A percentile compares a stretch with the other conserved stretches of the same genome.
phyloP scores from a whole-genome alignment of 306 rosid species.

The Corylus avellana region DNA sequence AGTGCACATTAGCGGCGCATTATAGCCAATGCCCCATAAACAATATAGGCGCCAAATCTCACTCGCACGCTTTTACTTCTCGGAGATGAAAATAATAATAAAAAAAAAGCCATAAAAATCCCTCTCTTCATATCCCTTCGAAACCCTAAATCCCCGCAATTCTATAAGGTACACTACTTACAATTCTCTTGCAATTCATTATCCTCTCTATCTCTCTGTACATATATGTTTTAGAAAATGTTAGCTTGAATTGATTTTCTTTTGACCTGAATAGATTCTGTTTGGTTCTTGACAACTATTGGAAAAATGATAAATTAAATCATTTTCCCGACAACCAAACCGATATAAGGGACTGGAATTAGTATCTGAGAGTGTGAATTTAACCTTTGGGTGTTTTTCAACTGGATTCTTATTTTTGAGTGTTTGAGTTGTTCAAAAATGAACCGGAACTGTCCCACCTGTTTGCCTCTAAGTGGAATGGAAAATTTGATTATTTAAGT shows the following conservation, averaged over 20 bases:
- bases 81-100: not conserved
- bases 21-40: not conserved
- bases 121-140: not conserved
- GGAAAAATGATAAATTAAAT: not conserved
- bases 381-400: not conserved
- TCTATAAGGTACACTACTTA: slow-evolving; percentile 25
- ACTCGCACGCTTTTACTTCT: not conserved
- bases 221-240: not conserved
- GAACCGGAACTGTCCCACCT: not conserved
- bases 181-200: not conserved
- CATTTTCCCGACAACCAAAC: not conserved
- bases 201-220: not conserved
- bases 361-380: not conserved
- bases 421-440: not conserved
- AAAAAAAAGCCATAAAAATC: not conserved
- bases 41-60: slow-evolving; percentile 5
- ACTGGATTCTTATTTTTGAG: not conserved
- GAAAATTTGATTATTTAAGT: not conserved
- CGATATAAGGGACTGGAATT: not conserved
- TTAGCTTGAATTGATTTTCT: not conserved
- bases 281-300: not conserved
- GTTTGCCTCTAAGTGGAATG: not conserved
- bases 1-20: not conserved
- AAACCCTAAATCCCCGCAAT: slow-evolving; percentile 7
- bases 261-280: not conserved